Evolutionary conservation across 2,329 filamentous ascomycete species (phyloP).

Genomic region (Emergomyces pasteurianus): DNA sequence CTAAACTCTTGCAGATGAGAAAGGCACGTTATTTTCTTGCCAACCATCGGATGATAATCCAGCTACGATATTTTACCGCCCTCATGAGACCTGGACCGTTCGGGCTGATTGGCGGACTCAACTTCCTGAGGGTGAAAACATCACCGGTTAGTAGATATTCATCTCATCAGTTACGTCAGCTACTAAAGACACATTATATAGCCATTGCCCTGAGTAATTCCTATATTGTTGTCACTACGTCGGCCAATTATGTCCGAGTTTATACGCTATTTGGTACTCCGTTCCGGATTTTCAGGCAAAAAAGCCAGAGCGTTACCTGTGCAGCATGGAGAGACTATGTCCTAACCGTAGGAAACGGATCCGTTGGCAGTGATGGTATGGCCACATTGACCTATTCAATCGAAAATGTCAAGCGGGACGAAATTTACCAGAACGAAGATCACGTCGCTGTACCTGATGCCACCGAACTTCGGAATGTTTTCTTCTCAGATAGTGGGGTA

Average conservation of each 20-base stretch:
- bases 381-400: slow-evolving; percentile 79
- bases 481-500: slow-evolving; percentile 86
- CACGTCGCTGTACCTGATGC: slow-evolving; percentile 71
- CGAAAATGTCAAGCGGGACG: slow-evolving; percentile 85
- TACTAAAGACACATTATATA: slow-evolving; percentile 6
- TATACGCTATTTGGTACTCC: slow-evolving; percentile 90
- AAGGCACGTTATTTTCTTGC: slow-evolving; percentile 75
- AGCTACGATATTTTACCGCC: slow-evolving; percentile 86
- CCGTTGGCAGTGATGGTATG: slow-evolving; percentile 64
- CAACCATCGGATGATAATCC: slow-evolving; percentile 55
- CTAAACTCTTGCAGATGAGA: slow-evolving; percentile 42
- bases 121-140: slow-evolving; percentile 74
- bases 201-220: slow-evolving; percentile 86
- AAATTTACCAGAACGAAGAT: slow-evolving; percentile 91
- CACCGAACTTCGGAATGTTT: slow-evolving; percentile 63
- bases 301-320: slow-evolving; percentile 86
- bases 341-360: slow-evolving; percentile 88
- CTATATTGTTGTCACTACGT: slow-evolving; percentile 81
- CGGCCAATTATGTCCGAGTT: slow-evolving; percentile 75
- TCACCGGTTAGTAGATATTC: slow-evolving; percentile 39
- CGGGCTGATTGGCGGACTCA: slow-evolving; percentile 81
- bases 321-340: slow-evolving; percentile 93
- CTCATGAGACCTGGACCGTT: slow-evolving; percentile 92
- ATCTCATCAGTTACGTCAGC: not conserved
- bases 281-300: slow-evolving; percentile 78